These are phyloP conservation scores for Trichomonascaceae sp. DNA, from an alignment of 1,139 yeast species.

Conservation along the genomic window DNA sequence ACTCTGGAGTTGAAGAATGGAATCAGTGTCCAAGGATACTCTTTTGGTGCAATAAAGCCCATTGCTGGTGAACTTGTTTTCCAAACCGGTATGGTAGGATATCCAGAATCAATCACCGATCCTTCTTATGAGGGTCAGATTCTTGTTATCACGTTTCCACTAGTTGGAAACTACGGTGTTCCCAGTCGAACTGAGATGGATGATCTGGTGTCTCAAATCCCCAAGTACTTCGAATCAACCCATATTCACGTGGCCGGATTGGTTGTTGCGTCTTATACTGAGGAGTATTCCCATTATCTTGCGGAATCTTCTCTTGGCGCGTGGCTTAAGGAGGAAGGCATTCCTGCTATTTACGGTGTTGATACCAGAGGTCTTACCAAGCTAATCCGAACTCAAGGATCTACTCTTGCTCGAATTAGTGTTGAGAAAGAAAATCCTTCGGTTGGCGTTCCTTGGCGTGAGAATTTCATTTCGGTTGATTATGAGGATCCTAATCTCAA, in stretches of 20 bases:
- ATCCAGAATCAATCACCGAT: slow-evolving; percentile 98
- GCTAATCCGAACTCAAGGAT: slow-evolving; percentile 85
- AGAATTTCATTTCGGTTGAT: slow-evolving; percentile 67
- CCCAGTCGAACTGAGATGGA: slow-evolving; percentile 81
- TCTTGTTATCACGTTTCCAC: slow-evolving; percentile 91
- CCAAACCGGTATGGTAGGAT: slow-evolving; percentile 97
- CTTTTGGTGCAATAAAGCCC: slow-evolving; percentile 88
- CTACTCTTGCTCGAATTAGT: slow-evolving; percentile 81
- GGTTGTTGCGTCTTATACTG: slow-evolving; percentile 95
- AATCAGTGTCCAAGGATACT: slow-evolving; percentile 84
- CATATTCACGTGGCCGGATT: slow-evolving; percentile 95
- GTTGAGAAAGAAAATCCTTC: slow-evolving; percentile 48
- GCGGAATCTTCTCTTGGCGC: slow-evolving; percentile 88
- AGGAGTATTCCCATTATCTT: slow-evolving; percentile 87
- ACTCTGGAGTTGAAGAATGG: slow-evolving; percentile 93
- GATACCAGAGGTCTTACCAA: slow-evolving; percentile 95
- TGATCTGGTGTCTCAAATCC: slow-evolving; percentile 67
- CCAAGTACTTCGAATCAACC: slow-evolving; percentile 88
- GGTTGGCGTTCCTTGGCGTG: slow-evolving; percentile 48
- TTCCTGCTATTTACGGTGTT: slow-evolving; percentile 96
- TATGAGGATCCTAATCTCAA: slow-evolving; percentile 91
- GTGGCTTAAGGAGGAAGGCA: slow-evolving; percentile 87
- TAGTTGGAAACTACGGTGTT: slow-evolving; percentile 97
- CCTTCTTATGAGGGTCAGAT: slow-evolving; percentile 97
- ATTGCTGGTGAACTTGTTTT: slow-evolving; percentile 97